Evolutionary conservation across 139 green algal genomes (phyloP), one percentile per base, ranked within the genome.

Genomic region (Coelastrella sp.): DNA sequence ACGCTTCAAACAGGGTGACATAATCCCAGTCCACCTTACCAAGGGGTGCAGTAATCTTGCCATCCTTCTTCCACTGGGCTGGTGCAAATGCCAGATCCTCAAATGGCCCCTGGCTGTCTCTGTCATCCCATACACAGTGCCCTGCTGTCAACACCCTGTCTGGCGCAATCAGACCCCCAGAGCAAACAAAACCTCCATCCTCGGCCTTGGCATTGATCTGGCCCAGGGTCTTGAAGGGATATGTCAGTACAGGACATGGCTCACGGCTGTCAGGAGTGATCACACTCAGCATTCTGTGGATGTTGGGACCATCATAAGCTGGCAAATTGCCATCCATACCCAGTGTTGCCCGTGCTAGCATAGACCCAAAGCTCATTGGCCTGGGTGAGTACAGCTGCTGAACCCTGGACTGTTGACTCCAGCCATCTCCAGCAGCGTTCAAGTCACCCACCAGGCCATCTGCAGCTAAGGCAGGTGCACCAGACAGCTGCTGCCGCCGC

Each of bases 81-180:
- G 88, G 88, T 17, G 24, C 15, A 61, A 88, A 91, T 8, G 80
- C 72, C 25, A 91, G 66, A 24, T 91, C 66, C 68, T 78, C n/a
- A 20, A 91, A 91, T 58, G 81, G 81, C 19, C 65, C 70, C 10
- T 88, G 80, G 4, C 27, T 70, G 6, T 81, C 68, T 8, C 74
- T n/a, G n/a, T 92, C 89, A 61, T 94, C 89, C 89, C 89, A 94
- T 1, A 94, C 82, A 76, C 92, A 94, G 78, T 94, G 92, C 17
- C 86, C 92, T 1, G 92, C 92, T 6, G 92, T 94, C 8, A 94
- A 66, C 14, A 94, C 89, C 20, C 89, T 66, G 58, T 90, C 87
- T 3, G 85, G 73, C 4, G 56, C 83, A 14, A 94, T 87, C 22
- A 94, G 86, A n/a, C 75, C 86, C 9, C 89, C 92, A 5, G 82